A percentile compares a stretch with the other conserved stretches of the same genome.
Conservation (phyloP, 129 eudicot genomes). For the Solidago caesia region DNA sequence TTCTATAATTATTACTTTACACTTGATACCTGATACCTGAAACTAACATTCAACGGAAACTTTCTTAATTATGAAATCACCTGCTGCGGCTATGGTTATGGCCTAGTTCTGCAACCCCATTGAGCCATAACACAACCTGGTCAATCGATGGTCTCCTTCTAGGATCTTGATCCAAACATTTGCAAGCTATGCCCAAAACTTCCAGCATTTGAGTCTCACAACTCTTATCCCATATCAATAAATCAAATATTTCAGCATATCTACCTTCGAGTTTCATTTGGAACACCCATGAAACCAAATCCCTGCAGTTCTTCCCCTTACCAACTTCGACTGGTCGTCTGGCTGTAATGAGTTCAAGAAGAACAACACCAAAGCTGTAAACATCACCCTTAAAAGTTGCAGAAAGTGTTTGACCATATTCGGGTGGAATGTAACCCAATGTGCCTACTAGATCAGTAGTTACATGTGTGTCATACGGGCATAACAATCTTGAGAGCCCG, state of each 20-base stretch:
- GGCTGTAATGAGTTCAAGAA: conserved; percentile 86
- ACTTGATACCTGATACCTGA: conserved; percentile 12
- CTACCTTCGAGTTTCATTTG: conserved; percentile 73
- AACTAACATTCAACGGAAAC: conserved; percentile 18
- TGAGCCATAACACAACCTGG: conserved; percentile 85
- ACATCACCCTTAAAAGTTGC: conserved; percentile 97
- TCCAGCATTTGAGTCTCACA: conserved; percentile 71
- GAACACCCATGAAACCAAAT: conserved; percentile 86
- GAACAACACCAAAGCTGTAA: conserved; percentile 91
- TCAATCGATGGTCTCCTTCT: conserved; percentile 81
- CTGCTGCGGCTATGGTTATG: conserved; percentile 17
- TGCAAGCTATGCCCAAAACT: conserved; percentile 77
- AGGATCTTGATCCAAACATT: conserved; percentile 75
- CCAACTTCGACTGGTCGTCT: conserved; percentile 90
- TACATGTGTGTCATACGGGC: conserved; percentile 91
- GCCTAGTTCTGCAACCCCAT: conserved; percentile 45
- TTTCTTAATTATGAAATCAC: conserved; percentile 1
- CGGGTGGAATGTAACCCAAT: conserved; percentile 96
- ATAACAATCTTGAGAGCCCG: conserved; percentile 74
- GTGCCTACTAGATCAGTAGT: conserved; percentile 98
- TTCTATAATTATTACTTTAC: conserved; percentile 32
- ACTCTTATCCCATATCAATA: conserved; percentile 51
- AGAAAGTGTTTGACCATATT: conserved; percentile 73
- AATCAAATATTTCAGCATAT: conserved; percentile 70
- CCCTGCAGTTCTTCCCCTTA: conserved; percentile 89